These are phyloP conservation scores for Phytophthora tentaculata DNA, from an alignment of 352 stramenopile genomes.

Conservation along the genomic window DNA sequence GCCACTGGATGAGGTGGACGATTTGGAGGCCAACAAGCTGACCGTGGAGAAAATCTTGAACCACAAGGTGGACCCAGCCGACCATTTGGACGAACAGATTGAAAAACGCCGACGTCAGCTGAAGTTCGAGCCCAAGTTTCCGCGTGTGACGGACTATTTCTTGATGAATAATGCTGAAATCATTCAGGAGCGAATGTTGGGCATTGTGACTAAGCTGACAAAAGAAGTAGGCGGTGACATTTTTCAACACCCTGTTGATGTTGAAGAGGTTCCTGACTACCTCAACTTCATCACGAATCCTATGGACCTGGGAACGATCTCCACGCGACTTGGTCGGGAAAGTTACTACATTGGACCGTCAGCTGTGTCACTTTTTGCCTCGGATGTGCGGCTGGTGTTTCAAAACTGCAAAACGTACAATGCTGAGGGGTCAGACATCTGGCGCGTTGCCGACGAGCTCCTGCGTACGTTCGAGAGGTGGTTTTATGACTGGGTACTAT, in stretches of 20 bases:
- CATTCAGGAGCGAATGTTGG: conserved; percentile 72
- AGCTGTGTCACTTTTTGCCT: conserved; percentile 75
- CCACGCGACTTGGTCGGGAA: conserved; percentile 67
- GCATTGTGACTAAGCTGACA: conserved; percentile 81
- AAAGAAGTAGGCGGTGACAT: conserved; percentile 87
- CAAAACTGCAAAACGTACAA: conserved; percentile 90
- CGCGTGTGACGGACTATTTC: conserved; percentile 84
- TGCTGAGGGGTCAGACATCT: conserved; percentile 82
- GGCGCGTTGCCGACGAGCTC: conserved; percentile 70
- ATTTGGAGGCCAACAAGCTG: conserved; percentile 87
- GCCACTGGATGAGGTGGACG: conserved; percentile 87
- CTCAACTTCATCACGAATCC: conserved; percentile 88
- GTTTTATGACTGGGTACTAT: conserved; percentile 87
- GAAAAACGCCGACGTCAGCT: conserved; percentile 71
- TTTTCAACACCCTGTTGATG: conserved; percentile 82
- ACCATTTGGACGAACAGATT: conserved; percentile 87
- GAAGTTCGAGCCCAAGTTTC: conserved; percentile 58
- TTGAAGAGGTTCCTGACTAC: conserved; percentile 86
- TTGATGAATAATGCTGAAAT: conserved; percentile 77
- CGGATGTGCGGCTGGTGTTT: conserved; percentile 88
- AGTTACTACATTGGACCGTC: conserved; percentile 86
- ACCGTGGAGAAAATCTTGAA: conserved; percentile 90
- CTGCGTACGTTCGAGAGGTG: conserved; percentile 87
- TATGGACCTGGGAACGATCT: conserved; percentile 89
- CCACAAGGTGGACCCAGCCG: conserved; percentile 82